Percentiles rank a stretch among this genome's conserved stretches.
These are phyloP conservation scores for Biscogniauxia marginata DNA, from an alignment of 2,329 filamentous ascomycete genomes.

Conservation along the genomic window DNA sequence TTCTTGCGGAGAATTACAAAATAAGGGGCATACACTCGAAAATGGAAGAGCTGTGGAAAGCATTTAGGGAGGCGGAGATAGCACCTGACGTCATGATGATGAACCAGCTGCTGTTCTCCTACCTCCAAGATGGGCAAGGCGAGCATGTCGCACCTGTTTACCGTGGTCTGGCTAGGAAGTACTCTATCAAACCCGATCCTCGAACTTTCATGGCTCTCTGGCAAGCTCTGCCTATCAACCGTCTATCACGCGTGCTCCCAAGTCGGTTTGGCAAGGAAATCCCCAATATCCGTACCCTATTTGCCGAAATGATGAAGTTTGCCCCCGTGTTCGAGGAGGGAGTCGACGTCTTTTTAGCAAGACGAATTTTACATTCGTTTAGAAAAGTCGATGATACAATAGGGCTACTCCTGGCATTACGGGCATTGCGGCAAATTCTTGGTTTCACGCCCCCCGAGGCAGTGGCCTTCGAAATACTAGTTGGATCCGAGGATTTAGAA, in stretches of 20 bases:
- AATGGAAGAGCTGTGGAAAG: conserved; percentile 60
- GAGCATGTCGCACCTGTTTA: conserved; percentile 57
- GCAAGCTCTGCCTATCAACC: conserved; percentile 55
- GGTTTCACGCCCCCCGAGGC: conserved; percentile 44
- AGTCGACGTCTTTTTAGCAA: conserved; percentile 47
- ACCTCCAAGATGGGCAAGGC: conserved; percentile 58
- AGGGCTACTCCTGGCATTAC: conserved; percentile 46
- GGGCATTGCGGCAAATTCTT: conserved; percentile 43
- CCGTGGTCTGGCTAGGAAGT: conserved; percentile 48
- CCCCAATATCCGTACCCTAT: conserved; percentile 40
- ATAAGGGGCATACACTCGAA: conserved; percentile 56
- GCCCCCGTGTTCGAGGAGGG: conserved; percentile 43
- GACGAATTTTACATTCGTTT: conserved; percentile 51
- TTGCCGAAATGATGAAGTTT: conserved; percentile 50
- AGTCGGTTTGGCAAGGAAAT: conserved; percentile 32
- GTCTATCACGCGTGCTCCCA: conserved; percentile 37
- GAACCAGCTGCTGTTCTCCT: conserved; percentile 72
- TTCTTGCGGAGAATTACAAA: conserved; percentile 72
- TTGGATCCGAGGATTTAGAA: conserved; percentile 44
- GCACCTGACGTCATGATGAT: conserved; percentile 71
- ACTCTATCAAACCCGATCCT: conserved; percentile 57
- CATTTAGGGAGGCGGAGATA: conserved; percentile 63
- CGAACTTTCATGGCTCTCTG: conserved; percentile 70
- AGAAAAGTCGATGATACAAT: conserved; percentile 44
- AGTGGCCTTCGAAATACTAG: conserved; percentile 46